Conservation (phyloP, 495 filamentous ascomycete species). For the Thermochaetoides thermophila region DNA sequence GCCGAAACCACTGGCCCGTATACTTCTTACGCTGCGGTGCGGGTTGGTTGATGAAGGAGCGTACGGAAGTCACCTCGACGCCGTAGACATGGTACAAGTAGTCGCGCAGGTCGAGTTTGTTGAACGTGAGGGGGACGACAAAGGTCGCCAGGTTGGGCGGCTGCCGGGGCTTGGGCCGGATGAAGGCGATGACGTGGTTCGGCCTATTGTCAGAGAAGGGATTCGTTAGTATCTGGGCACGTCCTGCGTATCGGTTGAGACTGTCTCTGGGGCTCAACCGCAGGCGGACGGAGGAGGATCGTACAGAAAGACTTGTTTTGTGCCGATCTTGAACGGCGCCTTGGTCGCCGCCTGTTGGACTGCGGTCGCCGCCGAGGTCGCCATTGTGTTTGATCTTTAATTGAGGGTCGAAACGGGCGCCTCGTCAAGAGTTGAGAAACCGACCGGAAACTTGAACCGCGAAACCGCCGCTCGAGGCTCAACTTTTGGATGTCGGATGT, state of each 20-base stretch:
- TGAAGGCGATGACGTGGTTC: conserved; percentile 58
- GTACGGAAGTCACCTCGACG: conserved; percentile 49
- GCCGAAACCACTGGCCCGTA: conserved; percentile 36
- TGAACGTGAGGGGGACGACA: conserved; percentile 71
- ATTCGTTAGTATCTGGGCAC: no score
- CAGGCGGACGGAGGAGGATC: conserved; percentile 9
- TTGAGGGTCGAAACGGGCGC: no score
- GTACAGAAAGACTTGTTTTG: conserved; percentile 57
- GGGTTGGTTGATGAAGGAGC: conserved; percentile 63
- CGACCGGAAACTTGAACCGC: no score
- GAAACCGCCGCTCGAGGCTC: no score
- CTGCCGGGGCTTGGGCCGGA: conserved; percentile 50
- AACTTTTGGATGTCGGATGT: neutral
- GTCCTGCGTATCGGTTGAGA: no score
- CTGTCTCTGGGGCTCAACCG: no score
- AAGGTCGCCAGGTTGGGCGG: conserved; percentile 70
- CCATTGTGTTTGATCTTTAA: no score
- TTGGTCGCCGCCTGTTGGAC: conserved; percentile 10
- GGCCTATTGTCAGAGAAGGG: no score
- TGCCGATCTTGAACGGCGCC: conserved; percentile 24
- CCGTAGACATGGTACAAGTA: conserved; percentile 69
- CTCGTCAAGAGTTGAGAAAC: no score
- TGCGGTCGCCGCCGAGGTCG: conserved; percentile 7
- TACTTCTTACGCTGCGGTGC: conserved; percentile 24
- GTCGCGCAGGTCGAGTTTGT: conserved; percentile 83